A percentile compares a stretch with the other conserved stretches of the same genome.
phyloP scores from a whole-genome alignment of 2,329 filamentous ascomycete genomes.

The Epicoccum sorghinum region DNA sequence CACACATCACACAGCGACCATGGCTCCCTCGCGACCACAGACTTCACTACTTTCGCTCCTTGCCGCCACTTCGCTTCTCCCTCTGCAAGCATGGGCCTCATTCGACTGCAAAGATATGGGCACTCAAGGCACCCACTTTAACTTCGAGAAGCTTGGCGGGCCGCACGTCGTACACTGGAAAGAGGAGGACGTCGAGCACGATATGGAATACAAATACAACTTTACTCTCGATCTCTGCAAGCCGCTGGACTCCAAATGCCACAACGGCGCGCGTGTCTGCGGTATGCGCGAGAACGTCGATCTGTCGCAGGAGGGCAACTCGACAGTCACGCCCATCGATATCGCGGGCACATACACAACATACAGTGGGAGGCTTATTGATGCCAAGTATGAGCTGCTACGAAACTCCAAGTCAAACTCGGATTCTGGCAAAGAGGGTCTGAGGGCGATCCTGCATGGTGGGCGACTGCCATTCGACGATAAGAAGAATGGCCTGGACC shows the following conservation, averaged over 20 bases:
- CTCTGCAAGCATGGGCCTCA: conserved; percentile 32
- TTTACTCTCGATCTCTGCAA: conserved; percentile 82
- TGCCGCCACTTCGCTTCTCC: conserved; percentile 31
- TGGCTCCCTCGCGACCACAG: conserved; percentile 37
- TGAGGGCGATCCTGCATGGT: conserved; percentile 71
- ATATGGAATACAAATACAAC: conserved; percentile 71
- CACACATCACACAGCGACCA: conserved; percentile 17
- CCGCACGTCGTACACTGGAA: conserved; percentile 70
- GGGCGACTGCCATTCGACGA: conserved; percentile 56
- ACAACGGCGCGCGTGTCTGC: conserved; percentile 76
- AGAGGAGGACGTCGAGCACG: conserved; percentile 50
- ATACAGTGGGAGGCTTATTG: conserved; percentile 61
- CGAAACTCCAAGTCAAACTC: conserved; percentile 67
- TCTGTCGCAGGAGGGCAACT: conserved; percentile 55
- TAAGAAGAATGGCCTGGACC: conserved; percentile 59
- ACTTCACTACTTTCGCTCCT: conserved; percentile 32
- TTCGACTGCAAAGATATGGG: conserved; percentile 69
- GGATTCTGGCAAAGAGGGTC: conserved; percentile 72
- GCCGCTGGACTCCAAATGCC: conserved; percentile 70
- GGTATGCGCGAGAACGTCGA: conserved; percentile 68
- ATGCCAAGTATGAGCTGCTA: conserved; percentile 70
- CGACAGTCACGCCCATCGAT: conserved; percentile 66
- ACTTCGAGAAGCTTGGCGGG: conserved; percentile 68
- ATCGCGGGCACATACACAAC: conserved; percentile 75
- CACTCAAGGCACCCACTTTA: conserved; percentile 65